Evolutionary conservation across 257 asterid species (phyloP).

Genomic region (Haberlea rhodopensis): DNA sequence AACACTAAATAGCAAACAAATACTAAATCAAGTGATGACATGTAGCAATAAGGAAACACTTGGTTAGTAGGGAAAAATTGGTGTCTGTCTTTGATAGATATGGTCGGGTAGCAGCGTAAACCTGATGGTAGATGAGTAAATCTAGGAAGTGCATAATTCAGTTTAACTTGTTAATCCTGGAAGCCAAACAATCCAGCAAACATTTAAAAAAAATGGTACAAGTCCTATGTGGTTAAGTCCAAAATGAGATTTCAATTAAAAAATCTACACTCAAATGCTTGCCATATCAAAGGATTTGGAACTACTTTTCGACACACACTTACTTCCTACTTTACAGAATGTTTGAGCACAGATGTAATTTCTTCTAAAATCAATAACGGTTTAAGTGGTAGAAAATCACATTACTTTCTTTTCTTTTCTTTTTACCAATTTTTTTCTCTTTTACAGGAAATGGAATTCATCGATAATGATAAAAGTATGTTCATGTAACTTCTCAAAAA

Average conservation of each 20-base stretch:
- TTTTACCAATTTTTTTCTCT: no score
- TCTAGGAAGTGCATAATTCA: not conserved
- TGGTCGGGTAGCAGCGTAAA: not conserved
- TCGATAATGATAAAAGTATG: no score
- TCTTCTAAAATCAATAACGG: not conserved
- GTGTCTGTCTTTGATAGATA: not conserved
- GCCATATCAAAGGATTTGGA: no score
- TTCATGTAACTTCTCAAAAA: not conserved
- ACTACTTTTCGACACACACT: not conserved
- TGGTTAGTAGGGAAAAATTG: not conserved
- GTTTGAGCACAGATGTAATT: not conserved
- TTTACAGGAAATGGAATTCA: no score
- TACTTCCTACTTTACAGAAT: not conserved
- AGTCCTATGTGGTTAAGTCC: constrained; percentile 4
- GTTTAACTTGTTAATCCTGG: constrained; percentile 1
- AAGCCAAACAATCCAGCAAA: constrained; percentile 11
- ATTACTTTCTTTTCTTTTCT: not conserved
- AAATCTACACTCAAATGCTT: no score
- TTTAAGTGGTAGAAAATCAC: not conserved
- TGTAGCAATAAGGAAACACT: not conserved
- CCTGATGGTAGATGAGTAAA: not conserved
- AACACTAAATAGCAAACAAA: not conserved
- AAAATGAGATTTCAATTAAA: constrained; percentile 11
- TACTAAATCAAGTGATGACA: constrained; percentile 5
- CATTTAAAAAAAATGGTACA: constrained; percentile 13